Evolutionary conservation across 2,329 filamentous ascomycete species (phyloP), one percentile per base, ranked within the genome.

Genomic region (Metarhizium anisopliae): DNA sequence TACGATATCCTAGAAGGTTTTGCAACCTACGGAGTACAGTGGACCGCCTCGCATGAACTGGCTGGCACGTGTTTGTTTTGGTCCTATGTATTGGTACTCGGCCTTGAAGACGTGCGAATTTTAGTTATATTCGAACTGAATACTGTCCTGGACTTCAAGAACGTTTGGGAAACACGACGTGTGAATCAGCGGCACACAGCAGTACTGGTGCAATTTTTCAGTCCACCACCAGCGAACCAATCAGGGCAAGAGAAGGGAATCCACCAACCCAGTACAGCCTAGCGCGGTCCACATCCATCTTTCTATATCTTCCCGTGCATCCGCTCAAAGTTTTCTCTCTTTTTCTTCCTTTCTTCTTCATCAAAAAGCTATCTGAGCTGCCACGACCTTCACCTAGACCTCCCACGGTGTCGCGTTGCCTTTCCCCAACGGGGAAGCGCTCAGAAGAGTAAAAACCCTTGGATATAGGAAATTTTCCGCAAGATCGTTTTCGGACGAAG

Each of bases 341-440:
- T 70, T 70, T 67, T 68, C 67, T 70, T 72, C 62, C 58, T 67
- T 69, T 70, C 72, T 76, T 73, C 70, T 72, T 74, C 76, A 83
- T 83, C 80, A 83, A 83, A 83, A 83, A 83, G 79, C 75, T 71
- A 74, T 68, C 74, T 81, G 78, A 81, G 78, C 73, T 73, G 81
- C 80, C 80, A 83, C 80, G 80, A 83, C 80, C 79, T 72, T 78
- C 80, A 82, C 74, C 74, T 72, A 75, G 77, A 45, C 68, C 62
- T 65, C 66, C 73, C 68, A 83, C 80, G 79, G 80, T 82, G 80
- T 78, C 71, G 79, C 67, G 80, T 83, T 83, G 80, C 80, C 80
- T 78, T 78, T 77, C 73, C 72, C 72, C 65, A 59, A 56, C 54
- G 58, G 74, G 74, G 76, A 76, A 76, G 69, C 66, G 71, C 76